phyloP scores from a whole-genome alignment of 306 rosid genomes.

The Carpinus viminea region DNA sequence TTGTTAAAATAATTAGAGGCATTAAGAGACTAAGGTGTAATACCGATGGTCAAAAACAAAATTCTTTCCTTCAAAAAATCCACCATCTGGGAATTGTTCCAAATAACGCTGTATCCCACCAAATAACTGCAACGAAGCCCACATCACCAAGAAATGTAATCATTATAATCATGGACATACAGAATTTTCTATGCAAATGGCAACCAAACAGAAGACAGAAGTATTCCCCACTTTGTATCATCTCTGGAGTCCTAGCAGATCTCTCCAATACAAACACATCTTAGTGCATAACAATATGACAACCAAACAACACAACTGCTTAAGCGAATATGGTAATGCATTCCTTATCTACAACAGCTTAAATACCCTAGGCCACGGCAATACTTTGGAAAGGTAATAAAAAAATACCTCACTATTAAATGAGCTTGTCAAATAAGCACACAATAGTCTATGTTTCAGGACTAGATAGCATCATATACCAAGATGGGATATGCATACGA shows the following conservation, averaged over 20 bases:
- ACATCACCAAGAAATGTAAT: slow-evolving; percentile 13
- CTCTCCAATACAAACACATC: slow-evolving; percentile 18
- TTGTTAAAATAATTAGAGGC: slow-evolving; percentile 12
- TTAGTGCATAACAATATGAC: slow-evolving; percentile 2
- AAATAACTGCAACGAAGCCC: slow-evolving; percentile 59
- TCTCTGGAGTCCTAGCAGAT: slow-evolving; percentile 19
- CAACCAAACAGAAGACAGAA: background rate
- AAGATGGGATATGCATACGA: background rate
- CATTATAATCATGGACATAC: slow-evolving; percentile 5
- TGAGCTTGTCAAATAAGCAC: background rate
- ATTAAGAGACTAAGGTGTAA: slow-evolving; percentile 18
- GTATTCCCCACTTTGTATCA: background rate
- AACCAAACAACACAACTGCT: background rate
- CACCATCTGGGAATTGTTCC: slow-evolving; percentile 91
- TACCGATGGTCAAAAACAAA: slow-evolving; percentile 97
- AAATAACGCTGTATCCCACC: slow-evolving; percentile 94
- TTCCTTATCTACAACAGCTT: slow-evolving; percentile 1
- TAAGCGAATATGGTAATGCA: background rate
- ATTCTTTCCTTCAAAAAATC: slow-evolving; percentile 85
- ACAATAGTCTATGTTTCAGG: background rate
- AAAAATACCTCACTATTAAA: background rate
- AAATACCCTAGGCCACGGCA: background rate
- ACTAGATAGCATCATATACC: background rate
- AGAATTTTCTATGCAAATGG: background rate
- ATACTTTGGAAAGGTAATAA: background rate